Evolutionary conservation across 768 basidiomycete genomes (phyloP).

Genomic region (Boletus fagicola): DNA sequence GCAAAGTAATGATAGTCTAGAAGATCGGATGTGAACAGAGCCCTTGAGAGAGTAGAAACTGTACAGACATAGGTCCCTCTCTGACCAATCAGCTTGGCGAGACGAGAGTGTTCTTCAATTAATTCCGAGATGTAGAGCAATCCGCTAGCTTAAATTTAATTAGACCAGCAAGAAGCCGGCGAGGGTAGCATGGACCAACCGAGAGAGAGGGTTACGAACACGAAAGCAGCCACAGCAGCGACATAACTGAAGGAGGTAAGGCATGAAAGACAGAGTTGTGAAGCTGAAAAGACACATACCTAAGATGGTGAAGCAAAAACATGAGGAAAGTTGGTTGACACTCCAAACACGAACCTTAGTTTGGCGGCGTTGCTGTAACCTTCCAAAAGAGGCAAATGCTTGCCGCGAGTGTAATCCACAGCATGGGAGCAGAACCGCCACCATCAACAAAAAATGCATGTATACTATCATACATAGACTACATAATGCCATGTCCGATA

Average conservation of each 20-base stretch:
- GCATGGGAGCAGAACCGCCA: neutral
- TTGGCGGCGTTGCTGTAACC: neutral
- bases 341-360: neutral
- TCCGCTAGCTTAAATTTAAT: slow-evolving; percentile 69
- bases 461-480: neutral
- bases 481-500: slow-evolving; percentile 39
- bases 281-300: slow-evolving; percentile 38
- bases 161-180: slow-evolving; percentile 1
- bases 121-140: slow-evolving; percentile 91
- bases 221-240: slow-evolving; percentile 72
- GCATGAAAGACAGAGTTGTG: neutral
- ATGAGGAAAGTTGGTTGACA: neutral
- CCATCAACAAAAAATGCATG: neutral
- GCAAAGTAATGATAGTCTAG: slow-evolving; percentile 77
- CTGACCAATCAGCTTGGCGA: slow-evolving; percentile 81
- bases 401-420: neutral
- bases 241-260: slow-evolving; percentile 53
- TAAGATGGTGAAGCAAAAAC: slow-evolving; percentile 60
- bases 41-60: neutral
- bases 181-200: slow-evolving; percentile 48
- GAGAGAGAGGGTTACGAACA: slow-evolving; percentile 89
- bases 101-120: slow-evolving; percentile 88
- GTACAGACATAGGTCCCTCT: slow-evolving; percentile 83
- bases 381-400: neutral
- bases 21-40: slow-evolving; percentile 7